These are phyloP conservation scores for Tylopilus balloui DNA, from an alignment of 768 basidiomycete genomes.

Conservation along the genomic window DNA sequence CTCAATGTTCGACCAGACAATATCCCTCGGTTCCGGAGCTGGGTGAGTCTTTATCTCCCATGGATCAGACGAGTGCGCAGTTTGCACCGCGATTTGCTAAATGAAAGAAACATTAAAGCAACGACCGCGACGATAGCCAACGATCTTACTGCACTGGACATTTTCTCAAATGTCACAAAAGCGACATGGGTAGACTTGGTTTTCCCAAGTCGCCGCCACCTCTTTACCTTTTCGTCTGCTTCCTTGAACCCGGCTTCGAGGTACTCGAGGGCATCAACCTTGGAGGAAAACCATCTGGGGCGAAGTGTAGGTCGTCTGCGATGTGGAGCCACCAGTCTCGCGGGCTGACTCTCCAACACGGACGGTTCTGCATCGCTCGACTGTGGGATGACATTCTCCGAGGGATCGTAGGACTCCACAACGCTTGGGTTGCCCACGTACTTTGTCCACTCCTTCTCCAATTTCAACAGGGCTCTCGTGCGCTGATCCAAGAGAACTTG, in stretches of 20 bases:
- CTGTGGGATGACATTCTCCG: slow-evolving; percentile 46
- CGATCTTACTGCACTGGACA: slow-evolving; percentile 77
- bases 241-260: slow-evolving; percentile 76
- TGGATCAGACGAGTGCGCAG: slow-evolving; percentile 68
- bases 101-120: not conserved
- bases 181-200: slow-evolving; percentile 82
- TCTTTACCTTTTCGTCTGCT: slow-evolving; percentile 80
- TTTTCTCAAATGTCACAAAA: slow-evolving; percentile 95
- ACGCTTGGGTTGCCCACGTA: slow-evolving; percentile 94
- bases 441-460: slow-evolving; percentile 83
- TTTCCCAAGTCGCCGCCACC: slow-evolving; percentile 62
- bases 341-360: slow-evolving; percentile 47
- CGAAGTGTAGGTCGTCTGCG: slow-evolving; percentile 72
- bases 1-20: slow-evolving; percentile 90
- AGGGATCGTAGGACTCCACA: slow-evolving; percentile 76
- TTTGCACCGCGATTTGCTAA: slow-evolving; percentile 86
- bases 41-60: slow-evolving; percentile 62
- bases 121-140: not conserved
- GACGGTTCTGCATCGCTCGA: slow-evolving; percentile 49
- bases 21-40: slow-evolving; percentile 93
- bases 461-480: slow-evolving; percentile 69
- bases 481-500: slow-evolving; percentile 71
- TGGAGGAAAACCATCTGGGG: slow-evolving; percentile 65
- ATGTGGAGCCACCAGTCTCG: slow-evolving; percentile 68
- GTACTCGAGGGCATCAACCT: slow-evolving; percentile 87